Base-by-base conservation (phyloP, 768 basidiomycete genomes). In the Kondoa subrosea region DNA sequence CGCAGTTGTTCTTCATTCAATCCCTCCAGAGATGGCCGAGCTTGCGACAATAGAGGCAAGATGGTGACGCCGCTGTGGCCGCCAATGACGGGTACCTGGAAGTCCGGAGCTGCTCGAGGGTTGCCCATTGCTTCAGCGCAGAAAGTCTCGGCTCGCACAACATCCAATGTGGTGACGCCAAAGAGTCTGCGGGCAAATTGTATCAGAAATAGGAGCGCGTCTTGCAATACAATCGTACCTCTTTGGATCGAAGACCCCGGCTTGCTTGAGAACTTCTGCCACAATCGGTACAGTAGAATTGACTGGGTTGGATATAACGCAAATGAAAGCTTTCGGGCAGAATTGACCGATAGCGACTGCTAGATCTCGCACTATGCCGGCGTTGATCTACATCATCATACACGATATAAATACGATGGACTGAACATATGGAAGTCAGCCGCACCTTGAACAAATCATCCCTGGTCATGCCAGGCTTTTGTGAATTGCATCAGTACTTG, bases 231-330 rank as follows among this genome's bases (percentile, higher is more conserved):
- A 12, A 27, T 72, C 80, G 56, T 76, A 91, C 92, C 84, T 84
- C 81, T 88, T 95, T 71, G 91, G 87, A 77, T 99, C 85, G 76
- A 87, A 97, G 31, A 89, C 87, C 58, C 85, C 86, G 71, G 87
- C 83, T 78, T 89, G 86, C 84, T 93, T 99, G 81, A 92, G 84
- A 40, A 93, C 87, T 78, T 97, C 93, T 17, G 85, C 90, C 59
- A 91, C 90, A 75, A 99, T 89, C 61, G 95, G 95, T 50, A 97
- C 93, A 50, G 95, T 96, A 57, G 93, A 96, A 84, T 99, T 97
- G 76, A 99, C 93, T 33, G 95, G 95, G 82, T 99, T 99, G 73
- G 95, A 93, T 78, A 99, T 97, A 72, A 99, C 91, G 62, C 91
- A 84, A 58, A 97, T 84, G 74, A 87, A 87, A 26, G 95, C 95